Evolutionary conservation across 2,329 filamentous ascomycete genomes (phyloP).

Genomic region (Fusarium sp.): DNA sequence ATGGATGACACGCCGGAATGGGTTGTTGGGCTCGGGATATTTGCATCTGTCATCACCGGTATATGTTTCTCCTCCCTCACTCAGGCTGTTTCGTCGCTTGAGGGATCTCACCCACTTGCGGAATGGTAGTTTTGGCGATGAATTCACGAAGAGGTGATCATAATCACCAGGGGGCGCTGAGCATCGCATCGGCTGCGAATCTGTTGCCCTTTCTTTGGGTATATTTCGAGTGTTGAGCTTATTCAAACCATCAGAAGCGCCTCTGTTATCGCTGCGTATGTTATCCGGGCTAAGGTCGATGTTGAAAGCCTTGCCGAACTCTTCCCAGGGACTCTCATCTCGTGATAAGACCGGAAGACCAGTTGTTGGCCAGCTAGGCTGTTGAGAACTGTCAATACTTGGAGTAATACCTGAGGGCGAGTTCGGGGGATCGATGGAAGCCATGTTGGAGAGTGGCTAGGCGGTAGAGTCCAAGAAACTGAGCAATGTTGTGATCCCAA

Average conservation of each 20-base stretch:
- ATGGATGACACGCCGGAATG: slow-evolving; percentile 10
- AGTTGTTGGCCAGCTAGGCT: slow-evolving; percentile 52
- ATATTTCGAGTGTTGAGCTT: slow-evolving; percentile 45
- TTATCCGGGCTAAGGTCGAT: slow-evolving; percentile 46
- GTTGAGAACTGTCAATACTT: slow-evolving; percentile 54
- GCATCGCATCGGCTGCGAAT: slow-evolving; percentile 14
- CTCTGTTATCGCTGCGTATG: slow-evolving; percentile 45
- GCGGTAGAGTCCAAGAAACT: slow-evolving; percentile 48
- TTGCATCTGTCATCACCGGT: slow-evolving; percentile 3
- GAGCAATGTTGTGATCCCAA: slow-evolving; percentile 54
- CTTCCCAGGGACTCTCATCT: background rate
- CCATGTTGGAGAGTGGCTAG: slow-evolving; percentile 49
- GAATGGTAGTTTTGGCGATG: slow-evolving; percentile 63
- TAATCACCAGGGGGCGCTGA: slow-evolving; percentile 35
- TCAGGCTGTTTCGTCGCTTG: slow-evolving; percentile 66
- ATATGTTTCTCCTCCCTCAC: slow-evolving; percentile 27
- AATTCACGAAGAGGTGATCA: slow-evolving; percentile 17
- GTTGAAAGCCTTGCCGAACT: slow-evolving; percentile 42
- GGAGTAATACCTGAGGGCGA: slow-evolving; percentile 49
- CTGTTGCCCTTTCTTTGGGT: slow-evolving; percentile 3
- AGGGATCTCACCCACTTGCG: slow-evolving; percentile 80
- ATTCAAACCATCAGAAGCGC: slow-evolving; percentile 53
- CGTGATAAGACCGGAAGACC: slow-evolving; percentile 18
- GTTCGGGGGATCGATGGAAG: slow-evolving; percentile 47
- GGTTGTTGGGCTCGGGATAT: slow-evolving; percentile 10